A percentile compares a stretch with the other conserved stretches of the same genome.
Evolutionary conservation across 768 basidiomycete genomes (phyloP).

Genomic region (Pleurotus giganteus): DNA sequence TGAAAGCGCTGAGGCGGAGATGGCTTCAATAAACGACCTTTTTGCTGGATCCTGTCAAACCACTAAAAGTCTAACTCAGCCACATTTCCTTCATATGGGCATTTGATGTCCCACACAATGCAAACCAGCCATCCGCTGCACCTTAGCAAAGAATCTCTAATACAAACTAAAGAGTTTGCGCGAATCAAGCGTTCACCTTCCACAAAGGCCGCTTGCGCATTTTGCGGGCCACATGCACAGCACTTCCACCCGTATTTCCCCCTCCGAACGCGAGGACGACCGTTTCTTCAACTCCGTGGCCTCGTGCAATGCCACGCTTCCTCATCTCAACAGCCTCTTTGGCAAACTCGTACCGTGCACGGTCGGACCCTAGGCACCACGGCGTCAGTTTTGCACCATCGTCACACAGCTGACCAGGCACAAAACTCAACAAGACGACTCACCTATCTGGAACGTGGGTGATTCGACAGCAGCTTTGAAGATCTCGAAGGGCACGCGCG

Average conservation of each 20-base stretch:
- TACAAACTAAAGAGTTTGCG: not conserved
- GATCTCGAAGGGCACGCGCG: slow-evolving; percentile 82
- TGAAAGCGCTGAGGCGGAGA: not conserved
- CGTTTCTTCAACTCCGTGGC: slow-evolving; percentile 78
- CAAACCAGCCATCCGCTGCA: not conserved
- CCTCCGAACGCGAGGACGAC: slow-evolving; percentile 89
- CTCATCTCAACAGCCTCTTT: slow-evolving; percentile 85
- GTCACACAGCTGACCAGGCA: slow-evolving; percentile 15
- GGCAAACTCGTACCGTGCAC: slow-evolving; percentile 87
- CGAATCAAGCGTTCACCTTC: slow-evolving; percentile 70
- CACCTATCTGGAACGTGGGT: slow-evolving; percentile 77
- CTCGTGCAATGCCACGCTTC: slow-evolving; percentile 74
- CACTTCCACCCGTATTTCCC: slow-evolving; percentile 61
- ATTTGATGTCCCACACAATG: not conserved
- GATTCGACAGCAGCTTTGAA: slow-evolving; percentile 84
- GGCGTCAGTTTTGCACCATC: slow-evolving; percentile 15
- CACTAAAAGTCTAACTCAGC: slow-evolving; percentile 15
- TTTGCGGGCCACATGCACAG: slow-evolving; percentile 87
- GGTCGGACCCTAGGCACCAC: slow-evolving; percentile 60
- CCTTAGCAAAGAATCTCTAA: not conserved
- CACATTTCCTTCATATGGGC: slow-evolving; percentile 7
- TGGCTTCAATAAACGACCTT: not conserved
- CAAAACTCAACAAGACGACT: slow-evolving; percentile 13
- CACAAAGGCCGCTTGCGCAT: slow-evolving; percentile 80
- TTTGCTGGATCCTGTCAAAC: slow-evolving; percentile 7